Evolutionary conservation across 805 yeast genomes (phyloP).

Genomic region (Pichia californica): DNA sequence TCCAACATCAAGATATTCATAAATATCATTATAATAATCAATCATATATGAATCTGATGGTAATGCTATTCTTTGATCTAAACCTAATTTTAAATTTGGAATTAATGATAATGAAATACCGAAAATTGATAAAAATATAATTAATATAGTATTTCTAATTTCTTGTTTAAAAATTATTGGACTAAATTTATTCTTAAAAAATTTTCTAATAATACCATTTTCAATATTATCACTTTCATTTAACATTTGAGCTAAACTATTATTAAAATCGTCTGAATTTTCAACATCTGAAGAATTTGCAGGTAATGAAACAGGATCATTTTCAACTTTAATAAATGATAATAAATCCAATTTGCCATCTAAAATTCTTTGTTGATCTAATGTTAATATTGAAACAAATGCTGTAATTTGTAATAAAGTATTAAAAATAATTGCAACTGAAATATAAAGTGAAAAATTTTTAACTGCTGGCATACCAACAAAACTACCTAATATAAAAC

Average conservation of each 20-base stretch:
- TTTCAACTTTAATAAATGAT: constrained; percentile 40
- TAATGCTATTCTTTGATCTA: constrained; percentile 85
- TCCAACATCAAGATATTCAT: constrained; percentile 70
- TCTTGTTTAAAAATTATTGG: constrained; percentile 49
- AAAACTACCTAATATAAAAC: constrained; percentile 69
- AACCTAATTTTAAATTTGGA: constrained; percentile 68
- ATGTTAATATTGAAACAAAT: constrained; percentile 63
- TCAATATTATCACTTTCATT: constrained; percentile 13
- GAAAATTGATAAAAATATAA: constrained; percentile 53
- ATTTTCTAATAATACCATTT: constrained; percentile 30
- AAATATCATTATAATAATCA: constrained; percentile 71
- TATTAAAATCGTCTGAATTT: constrained; percentile 11
- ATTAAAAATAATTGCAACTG: constrained; percentile 76
- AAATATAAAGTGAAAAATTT: constrained; percentile 87
- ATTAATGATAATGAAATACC: constrained; percentile 63
- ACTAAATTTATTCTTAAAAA: constrained; percentile 47
- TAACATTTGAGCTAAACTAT: constrained; percentile 21
- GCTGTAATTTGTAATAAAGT: constrained; percentile 74
- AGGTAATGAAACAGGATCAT: constrained; percentile 13
- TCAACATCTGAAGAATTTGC: constrained; percentile 7
- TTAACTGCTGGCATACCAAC: constrained; percentile 96
- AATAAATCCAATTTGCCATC: constrained; percentile 52
- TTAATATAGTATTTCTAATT: constrained; percentile 41
- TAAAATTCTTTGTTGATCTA: constrained; percentile 61
- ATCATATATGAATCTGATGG: constrained; percentile 80